A percentile compares a stretch with the other conserved stretches of the same genome.
Evolutionary conservation across 2,329 filamentous ascomycete species (phyloP).

Genomic region (Xylariales sp.): DNA sequence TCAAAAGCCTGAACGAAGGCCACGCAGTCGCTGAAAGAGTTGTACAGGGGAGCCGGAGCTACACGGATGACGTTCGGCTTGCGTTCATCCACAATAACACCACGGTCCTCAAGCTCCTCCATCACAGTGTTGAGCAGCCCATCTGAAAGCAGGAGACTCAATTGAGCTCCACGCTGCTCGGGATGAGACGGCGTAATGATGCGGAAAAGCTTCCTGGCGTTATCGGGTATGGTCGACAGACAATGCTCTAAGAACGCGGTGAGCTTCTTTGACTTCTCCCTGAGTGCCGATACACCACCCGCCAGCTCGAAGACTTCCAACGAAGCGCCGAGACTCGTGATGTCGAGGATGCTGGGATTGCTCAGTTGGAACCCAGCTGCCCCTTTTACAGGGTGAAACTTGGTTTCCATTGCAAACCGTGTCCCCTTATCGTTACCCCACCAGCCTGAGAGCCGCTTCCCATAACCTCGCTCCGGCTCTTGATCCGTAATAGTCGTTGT

Average conservation of each 20-base stretch:
- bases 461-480: constrained; percentile 31
- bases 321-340: constrained; percentile 63
- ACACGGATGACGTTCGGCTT: constrained; percentile 72
- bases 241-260: constrained; percentile 65
- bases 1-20: constrained; percentile 46
- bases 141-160: constrained; percentile 58
- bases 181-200: constrained; percentile 65
- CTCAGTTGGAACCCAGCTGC: constrained; percentile 73
- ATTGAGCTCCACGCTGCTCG: constrained; percentile 63
- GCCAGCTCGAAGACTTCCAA: constrained; percentile 67
- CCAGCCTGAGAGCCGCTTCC: constrained; percentile 68
- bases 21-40: constrained; percentile 62
- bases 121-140: constrained; percentile 61
- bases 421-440: constrained; percentile 70
- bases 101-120: constrained; percentile 52
- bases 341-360: constrained; percentile 71
- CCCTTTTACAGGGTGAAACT: constrained; percentile 66
- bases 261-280: constrained; percentile 59
- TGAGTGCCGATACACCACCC: constrained; percentile 54
- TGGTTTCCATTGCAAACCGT: constrained; percentile 72
- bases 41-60: constrained; percentile 71
- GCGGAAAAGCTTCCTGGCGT: constrained; percentile 36
- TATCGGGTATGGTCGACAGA: constrained; percentile 36
- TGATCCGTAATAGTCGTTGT: constrained; percentile 26
- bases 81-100: constrained; percentile 69